phyloP scores from a whole-genome alignment of 2,329 filamentous ascomycete genomes.

The Aspergillus versicolor region DNA sequence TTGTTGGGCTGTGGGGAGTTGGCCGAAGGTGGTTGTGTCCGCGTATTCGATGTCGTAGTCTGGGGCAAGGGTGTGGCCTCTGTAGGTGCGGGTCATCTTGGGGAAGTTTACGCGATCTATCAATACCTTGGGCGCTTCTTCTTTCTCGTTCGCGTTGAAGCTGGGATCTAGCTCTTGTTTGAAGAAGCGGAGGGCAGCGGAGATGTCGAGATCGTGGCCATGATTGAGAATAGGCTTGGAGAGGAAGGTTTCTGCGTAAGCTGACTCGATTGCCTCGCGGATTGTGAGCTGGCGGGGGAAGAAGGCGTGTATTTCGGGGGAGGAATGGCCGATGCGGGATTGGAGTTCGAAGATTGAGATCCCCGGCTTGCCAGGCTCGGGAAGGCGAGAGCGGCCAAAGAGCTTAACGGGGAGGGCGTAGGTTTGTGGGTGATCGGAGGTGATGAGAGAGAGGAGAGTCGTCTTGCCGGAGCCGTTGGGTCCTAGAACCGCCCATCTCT shows the following conservation, averaged over 20 bases:
- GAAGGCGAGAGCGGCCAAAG: conserved; percentile 79
- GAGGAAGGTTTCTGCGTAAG: conserved; percentile 86
- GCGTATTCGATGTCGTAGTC: conserved; percentile 60
- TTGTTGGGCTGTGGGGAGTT: conserved; percentile 56
- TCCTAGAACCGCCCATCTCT: conserved; percentile 90
- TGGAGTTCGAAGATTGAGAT: conserved; percentile 94
- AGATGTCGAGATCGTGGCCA: conserved; percentile 59
- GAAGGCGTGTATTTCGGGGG: conserved; percentile 89
- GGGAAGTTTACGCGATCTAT: conserved; percentile 19
- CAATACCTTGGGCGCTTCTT: conserved; percentile 11
- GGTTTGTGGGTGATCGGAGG: conserved; percentile 91
- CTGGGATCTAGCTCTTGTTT: conserved; percentile 70
- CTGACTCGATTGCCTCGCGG: conserved; percentile 74
- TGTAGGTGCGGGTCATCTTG: conserved; percentile 8
- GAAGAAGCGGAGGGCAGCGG: conserved; percentile 74
- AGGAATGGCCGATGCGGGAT: conserved; percentile 84
- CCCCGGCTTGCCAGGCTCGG: conserved; percentile 67
- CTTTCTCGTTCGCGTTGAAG: conserved; percentile 16
- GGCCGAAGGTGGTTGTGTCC: conserved; percentile 72
- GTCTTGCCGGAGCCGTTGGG: conserved; percentile 95
- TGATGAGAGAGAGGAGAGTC: conserved; percentile 86
- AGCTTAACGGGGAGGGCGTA: conserved; percentile 85
- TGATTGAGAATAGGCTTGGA: conserved; percentile 64
- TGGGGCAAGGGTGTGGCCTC: conserved; percentile 9
- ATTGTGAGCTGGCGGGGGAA: conserved; percentile 78